Evolutionary conservation across 148 eudicot genomes (phyloP).

Genomic region (Camellia granthamiana): DNA sequence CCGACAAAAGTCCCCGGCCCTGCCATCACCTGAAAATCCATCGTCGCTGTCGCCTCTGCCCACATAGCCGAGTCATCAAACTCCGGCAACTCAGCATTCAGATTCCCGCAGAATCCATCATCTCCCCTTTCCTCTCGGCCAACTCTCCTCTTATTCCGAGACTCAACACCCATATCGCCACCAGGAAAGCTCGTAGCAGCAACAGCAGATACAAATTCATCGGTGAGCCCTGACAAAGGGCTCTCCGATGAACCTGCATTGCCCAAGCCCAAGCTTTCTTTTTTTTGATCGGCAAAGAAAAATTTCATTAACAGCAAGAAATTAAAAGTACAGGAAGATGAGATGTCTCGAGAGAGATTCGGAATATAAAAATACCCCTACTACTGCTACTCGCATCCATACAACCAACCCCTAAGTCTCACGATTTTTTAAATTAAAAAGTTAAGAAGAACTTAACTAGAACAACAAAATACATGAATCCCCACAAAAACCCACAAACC

Average conservation of each 20-base stretch:
- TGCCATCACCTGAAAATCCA: conserved; percentile 14
- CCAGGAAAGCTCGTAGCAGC: background rate
- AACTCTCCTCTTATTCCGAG: conserved; percentile 25
- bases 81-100: conserved; percentile 62
- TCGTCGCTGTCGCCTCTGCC: background rate
- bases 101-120: conserved; percentile 40
- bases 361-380: no score
- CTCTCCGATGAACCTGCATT: conserved; percentile 28
- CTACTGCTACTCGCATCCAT: no score
- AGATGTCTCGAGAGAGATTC: no score
- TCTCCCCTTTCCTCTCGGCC: background rate
- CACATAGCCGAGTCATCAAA: conserved; percentile 41
- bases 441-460: no score
- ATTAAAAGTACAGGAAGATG: no score
- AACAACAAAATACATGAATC: no score
- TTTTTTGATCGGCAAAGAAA: no score
- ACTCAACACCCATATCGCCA: background rate
- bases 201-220: conserved; percentile 11
- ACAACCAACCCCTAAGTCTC: no score
- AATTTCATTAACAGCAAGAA: no score
- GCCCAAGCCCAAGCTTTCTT: background rate
- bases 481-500: no score
- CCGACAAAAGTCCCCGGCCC: conserved; percentile 15
- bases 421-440: no score
- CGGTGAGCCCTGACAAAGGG: conserved; percentile 21